These are phyloP conservation scores for Cymbopogon citratus DNA, from an alignment of 176 grass and related monocot genomes.

Conservation along the genomic window DNA sequence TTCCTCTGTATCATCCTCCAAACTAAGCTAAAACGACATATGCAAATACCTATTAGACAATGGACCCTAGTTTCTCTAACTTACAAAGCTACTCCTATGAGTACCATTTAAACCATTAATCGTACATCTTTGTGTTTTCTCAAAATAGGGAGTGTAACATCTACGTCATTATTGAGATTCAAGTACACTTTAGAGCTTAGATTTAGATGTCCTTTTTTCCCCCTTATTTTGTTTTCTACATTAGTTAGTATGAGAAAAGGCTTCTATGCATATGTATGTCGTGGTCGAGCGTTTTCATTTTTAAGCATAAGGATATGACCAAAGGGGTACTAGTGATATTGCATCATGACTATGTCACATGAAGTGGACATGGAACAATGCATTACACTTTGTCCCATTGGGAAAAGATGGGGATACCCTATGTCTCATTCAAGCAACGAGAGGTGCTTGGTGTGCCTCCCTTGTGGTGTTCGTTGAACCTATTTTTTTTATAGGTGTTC, in stretches of 20 bases:
- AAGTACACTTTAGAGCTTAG: not conserved
- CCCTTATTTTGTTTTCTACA: not conserved
- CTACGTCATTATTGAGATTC: not conserved
- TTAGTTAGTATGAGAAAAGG: not conserved
- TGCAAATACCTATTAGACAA: too few species aligned
- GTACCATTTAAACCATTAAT: not conserved
- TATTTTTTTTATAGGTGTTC: not conserved
- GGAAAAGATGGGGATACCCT: slow-evolving; percentile 11
- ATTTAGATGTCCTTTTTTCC: not conserved
- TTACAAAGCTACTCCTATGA: too few species aligned
- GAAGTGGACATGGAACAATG: slow-evolving; percentile 10
- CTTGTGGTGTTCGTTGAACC: not conserved
- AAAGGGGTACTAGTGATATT: not conserved
- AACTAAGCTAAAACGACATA: too few species aligned
- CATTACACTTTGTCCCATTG: not conserved
- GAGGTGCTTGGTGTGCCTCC: not conserved
- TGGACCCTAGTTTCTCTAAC: too few species aligned
- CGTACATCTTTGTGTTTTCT: too few species aligned
- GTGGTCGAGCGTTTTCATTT: not conserved
- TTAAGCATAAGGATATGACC: not conserved
- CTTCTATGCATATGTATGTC: not conserved
- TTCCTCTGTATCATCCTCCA: too few species aligned
- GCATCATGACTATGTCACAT: not conserved
- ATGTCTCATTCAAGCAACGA: slow-evolving; percentile 17
- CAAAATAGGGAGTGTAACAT: not conserved